phyloP scores from a whole-genome alignment of 1,284 basidiomycete species.

The Cryptococcus sp. region DNA sequence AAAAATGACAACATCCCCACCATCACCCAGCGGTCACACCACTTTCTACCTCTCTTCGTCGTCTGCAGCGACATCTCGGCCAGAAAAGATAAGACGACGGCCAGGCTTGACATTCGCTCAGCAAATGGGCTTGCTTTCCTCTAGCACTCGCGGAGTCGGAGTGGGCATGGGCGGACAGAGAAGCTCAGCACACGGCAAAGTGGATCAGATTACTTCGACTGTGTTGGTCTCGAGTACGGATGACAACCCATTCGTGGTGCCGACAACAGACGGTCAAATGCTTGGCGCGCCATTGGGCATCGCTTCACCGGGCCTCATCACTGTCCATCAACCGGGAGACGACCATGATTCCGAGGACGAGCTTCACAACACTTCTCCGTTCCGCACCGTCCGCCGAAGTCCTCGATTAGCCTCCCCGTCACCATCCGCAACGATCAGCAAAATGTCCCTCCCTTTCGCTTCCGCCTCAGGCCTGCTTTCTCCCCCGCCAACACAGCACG shows the following conservation, averaged over 20 bases:
- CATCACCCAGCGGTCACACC: constrained; percentile 41
- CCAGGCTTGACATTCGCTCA: constrained; percentile 48
- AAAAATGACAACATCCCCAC: constrained; percentile 12
- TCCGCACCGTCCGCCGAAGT: constrained; percentile 1
- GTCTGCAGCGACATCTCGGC: constrained; percentile 3
- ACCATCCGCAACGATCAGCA: neutral
- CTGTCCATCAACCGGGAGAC: constrained; percentile 13
- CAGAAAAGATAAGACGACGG: constrained; percentile 28
- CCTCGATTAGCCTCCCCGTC: constrained; percentile 7
- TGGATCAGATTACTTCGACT: constrained; percentile 28
- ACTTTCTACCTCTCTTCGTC: constrained; percentile 39
- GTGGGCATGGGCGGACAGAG: constrained; percentile 46
- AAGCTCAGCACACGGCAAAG: constrained; percentile 21
- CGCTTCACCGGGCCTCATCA: constrained; percentile 20
- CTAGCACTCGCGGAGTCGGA: constrained; percentile 34
- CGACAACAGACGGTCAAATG: neutral
- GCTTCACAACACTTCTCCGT: neutral
- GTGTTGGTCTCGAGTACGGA: constrained; percentile 10
- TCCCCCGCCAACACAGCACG: constrained; percentile 21
- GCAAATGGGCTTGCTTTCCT: constrained; percentile 42
- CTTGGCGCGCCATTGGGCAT: constrained; percentile 13
- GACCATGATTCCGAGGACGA: constrained; percentile 12
- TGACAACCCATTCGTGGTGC: constrained; percentile 35
- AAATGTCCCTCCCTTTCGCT: neutral
- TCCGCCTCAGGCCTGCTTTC: constrained; percentile 17